A percentile compares a stretch with the other conserved stretches of the same genome.
Evolutionary conservation across 2,329 filamentous ascomycete species (phyloP).

Genomic region (Tolypocladium cylindrosporum): DNA sequence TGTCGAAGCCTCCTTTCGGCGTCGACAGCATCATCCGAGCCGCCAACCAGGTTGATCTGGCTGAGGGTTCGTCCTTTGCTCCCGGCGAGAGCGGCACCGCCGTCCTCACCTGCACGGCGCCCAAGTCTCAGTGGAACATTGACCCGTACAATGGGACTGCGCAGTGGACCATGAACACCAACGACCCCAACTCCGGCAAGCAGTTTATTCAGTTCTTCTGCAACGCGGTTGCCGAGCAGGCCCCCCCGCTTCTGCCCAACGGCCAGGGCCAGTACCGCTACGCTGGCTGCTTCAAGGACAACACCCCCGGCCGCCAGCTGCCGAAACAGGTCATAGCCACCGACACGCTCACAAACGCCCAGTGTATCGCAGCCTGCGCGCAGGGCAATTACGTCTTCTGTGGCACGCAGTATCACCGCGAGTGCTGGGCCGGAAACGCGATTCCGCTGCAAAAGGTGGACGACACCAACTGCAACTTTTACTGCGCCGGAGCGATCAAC

Average conservation of each 20-base stretch:
- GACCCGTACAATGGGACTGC: constrained; percentile 37
- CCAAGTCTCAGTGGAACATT: constrained; percentile 46
- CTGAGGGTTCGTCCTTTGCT: constrained; percentile 41
- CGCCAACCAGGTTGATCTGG: constrained; percentile 45
- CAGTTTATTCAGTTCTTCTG: constrained; percentile 42
- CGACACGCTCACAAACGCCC: constrained; percentile 29
- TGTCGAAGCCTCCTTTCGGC: constrained; percentile 52
- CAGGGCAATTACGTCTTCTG: constrained; percentile 28
- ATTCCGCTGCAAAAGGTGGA: constrained; percentile 33
- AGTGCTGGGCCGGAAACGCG: constrained; percentile 45
- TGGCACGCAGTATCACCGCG: constrained; percentile 36
- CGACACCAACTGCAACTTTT: constrained; percentile 39
- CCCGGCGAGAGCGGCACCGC: constrained; percentile 42
- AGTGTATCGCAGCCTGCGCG: constrained; percentile 34
- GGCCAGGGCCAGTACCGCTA: constrained; percentile 41
- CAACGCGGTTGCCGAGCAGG: constrained; percentile 40
- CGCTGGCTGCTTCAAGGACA: constrained; percentile 44
- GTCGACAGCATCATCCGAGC: constrained; percentile 42
- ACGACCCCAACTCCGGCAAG: constrained; percentile 42
- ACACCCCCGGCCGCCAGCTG: constrained; percentile 44
- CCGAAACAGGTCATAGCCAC: constrained; percentile 28
- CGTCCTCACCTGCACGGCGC: constrained; percentile 42
- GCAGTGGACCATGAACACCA: constrained; percentile 47
- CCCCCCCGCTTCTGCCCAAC: constrained; percentile 32
- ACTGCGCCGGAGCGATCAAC: constrained; percentile 37